Percentiles rank a stretch among this genome's conserved stretches.
Conservation (phyloP, 306 rosid genomes). For the Inga leiocalycina region DNA sequence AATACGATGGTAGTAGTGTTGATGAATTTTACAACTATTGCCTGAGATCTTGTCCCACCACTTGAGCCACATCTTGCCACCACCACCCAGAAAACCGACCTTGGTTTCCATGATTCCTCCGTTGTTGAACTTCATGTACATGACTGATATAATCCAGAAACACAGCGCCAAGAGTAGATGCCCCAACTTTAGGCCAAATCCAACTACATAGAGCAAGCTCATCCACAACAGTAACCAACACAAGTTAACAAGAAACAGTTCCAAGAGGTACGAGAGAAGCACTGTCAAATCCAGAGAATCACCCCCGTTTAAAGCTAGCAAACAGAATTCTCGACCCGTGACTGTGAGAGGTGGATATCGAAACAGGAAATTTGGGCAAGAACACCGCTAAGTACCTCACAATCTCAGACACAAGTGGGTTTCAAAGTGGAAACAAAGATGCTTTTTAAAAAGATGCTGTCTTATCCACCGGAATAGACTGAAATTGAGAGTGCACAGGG, state of each 20-base stretch:
- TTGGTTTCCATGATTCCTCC: conserved; percentile 63
- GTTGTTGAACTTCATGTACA: conserved; percentile 71
- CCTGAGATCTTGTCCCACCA: conserved; percentile 70
- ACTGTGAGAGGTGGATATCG: conserved; percentile 29
- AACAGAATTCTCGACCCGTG: conserved; percentile 36
- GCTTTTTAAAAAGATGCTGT: conserved; percentile 57
- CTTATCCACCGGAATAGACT: conserved; percentile 71
- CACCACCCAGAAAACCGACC: conserved; percentile 52
- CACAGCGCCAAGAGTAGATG: conserved; percentile 81
- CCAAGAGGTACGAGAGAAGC: conserved; percentile 45
- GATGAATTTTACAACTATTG: conserved; percentile 46
- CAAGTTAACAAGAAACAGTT: conserved; percentile 51
- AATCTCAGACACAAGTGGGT: conserved; percentile 38
- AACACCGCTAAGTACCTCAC: conserved; percentile 38
- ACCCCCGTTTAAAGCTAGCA: conserved; percentile 43
- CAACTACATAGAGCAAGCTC: conserved; percentile 83
- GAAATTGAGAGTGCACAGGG: conserved; percentile 49
- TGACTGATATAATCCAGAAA: conserved; percentile 64
- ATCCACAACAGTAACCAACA: conserved; percentile 70
- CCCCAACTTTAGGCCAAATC: conserved; percentile 79
- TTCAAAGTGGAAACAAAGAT: conserved; percentile 17
- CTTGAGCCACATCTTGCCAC: conserved; percentile 62
- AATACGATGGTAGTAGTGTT: conserved; percentile 54
- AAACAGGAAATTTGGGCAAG: conserved; percentile 26
- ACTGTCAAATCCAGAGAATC: conserved; percentile 69